Evolutionary conservation across 352 stramenopile genomes (phyloP), one percentile per base, ranked within the genome.

Genomic region (Stephanocyclus meneghinianus): DNA sequence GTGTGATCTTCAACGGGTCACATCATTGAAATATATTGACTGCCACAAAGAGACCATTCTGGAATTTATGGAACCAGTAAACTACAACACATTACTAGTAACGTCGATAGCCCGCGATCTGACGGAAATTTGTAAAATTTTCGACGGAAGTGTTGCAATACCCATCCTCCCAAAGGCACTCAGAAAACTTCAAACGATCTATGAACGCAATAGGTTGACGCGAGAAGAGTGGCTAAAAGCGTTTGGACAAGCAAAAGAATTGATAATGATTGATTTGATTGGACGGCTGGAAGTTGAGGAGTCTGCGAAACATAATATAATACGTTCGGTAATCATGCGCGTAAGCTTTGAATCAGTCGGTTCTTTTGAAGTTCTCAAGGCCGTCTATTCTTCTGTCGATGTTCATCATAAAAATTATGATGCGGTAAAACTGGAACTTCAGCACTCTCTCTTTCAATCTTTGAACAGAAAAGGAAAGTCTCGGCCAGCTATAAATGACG

Each of bases 1-100:
- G 29, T 76, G 65, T 65, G 50, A 72, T 26, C 68, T 81, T 11
- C 18, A 48, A 59, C 26, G 16, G 66, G 37, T 81, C 35, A 56
- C 57, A 13, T 67, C 74, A 40, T 66, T 65, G 47, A 55, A 35
- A n/a, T 44, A 67, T 18, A 72, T 81, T 44, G 18, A 59, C 29
- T 26, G 16, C 16, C 32, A 72, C 15, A 44, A 45, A 65, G 55
- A 76, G 18, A 47, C 29, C 6, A 55, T 81, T 18, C 35, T 71
- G 10, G 10, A 18, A 15, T 81, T 81, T 42, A 76, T 81, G 74
- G 16, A 53, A 7, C 66, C 16, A 50, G 3, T 35, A n/a, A 8
- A 50, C 2, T 76, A 72, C 37, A 81, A 81, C 37, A 81, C 74
- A 5, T 44, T 81, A n/a, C 9, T 75, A 10, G 44, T 81, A 37